phyloP scores from a whole-genome alignment of 345 rosid species.

The Ceriops decandra region DNA sequence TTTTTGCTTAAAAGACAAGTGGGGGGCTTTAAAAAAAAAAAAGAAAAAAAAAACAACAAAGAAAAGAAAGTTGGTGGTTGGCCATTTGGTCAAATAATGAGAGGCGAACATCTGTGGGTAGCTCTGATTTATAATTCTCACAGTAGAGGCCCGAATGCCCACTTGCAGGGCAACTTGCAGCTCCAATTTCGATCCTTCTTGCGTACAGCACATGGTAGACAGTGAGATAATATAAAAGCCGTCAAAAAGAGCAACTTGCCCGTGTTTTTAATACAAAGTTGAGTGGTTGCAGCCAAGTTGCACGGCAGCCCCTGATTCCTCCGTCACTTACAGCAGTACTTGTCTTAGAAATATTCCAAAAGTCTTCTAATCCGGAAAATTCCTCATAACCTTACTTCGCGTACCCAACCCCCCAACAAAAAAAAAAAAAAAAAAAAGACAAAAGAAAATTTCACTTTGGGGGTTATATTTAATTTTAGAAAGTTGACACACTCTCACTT shows the following conservation, averaged over 20 bases:
- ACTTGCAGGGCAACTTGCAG: slow-evolving; percentile 4
- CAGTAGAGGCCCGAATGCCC: slow-evolving; percentile 6
- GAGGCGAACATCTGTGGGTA: neutral
- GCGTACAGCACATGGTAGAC: neutral
- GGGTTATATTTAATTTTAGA: too few relatives aligned
- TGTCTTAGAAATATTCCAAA: neutral
- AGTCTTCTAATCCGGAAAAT: neutral
- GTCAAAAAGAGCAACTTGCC: slow-evolving; percentile 13
- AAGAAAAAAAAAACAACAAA: too few relatives aligned
- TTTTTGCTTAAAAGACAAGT: too few relatives aligned
- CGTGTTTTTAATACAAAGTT: slow-evolving; percentile 6
- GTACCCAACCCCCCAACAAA: too few relatives aligned
- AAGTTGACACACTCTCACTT: neutral
- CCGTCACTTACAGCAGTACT: neutral
- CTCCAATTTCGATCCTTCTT: neutral
- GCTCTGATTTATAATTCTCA: neutral
- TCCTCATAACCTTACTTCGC: neutral
- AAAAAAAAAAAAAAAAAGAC: too few relatives aligned
- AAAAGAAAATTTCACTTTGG: too few relatives aligned
- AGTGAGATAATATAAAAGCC: neutral
- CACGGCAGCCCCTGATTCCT: slow-evolving; percentile 6
- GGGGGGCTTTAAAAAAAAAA: too few relatives aligned
- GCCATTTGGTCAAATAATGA: neutral
- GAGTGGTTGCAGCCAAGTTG: slow-evolving; percentile 15
- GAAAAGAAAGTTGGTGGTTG: too few relatives aligned